A percentile compares a stretch with the other conserved stretches of the same genome.
phyloP scores from a whole-genome alignment of 2,329 filamentous ascomycete genomes.

The Neofusicoccum ribis region DNA sequence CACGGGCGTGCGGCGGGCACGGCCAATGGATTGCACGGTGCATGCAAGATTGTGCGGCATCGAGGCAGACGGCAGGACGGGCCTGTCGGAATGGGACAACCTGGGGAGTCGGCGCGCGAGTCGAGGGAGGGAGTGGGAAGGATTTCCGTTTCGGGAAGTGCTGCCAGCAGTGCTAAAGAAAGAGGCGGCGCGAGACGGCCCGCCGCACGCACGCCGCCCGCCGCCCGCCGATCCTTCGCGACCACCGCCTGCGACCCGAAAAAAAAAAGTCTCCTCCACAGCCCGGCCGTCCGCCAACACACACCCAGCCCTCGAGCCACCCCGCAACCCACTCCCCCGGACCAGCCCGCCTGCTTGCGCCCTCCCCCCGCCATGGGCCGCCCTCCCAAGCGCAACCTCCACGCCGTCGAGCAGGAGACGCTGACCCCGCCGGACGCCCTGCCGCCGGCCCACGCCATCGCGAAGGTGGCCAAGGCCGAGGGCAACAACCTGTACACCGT shows the following conservation, averaged over 20 bases:
- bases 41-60: too few species aligned
- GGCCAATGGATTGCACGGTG: too few species aligned
- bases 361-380: conserved; percentile 59
- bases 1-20: too few species aligned
- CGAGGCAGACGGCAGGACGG: too few species aligned
- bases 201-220: neutral
- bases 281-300: neutral
- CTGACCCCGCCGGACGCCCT: conserved; percentile 59
- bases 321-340: neutral
- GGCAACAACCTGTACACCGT: conserved; percentile 90
- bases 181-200: neutral
- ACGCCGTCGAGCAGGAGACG: conserved; percentile 75
- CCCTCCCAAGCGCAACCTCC: conserved; percentile 69
- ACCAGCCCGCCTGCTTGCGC: neutral
- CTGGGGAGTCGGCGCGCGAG: neutral
- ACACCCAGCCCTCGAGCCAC: too few species aligned
- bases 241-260: neutral
- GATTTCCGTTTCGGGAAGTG: neutral
- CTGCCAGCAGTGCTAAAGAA: neutral
- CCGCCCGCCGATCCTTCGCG: neutral
- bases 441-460: conserved; percentile 61
- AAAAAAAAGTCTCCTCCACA: neutral
- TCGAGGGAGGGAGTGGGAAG: neutral
- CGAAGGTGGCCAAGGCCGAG: conserved; percentile 75
- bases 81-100: neutral